Conservation (phyloP, 768 basidiomycete species). For the Lactarius pseudohatsudake region DNA sequence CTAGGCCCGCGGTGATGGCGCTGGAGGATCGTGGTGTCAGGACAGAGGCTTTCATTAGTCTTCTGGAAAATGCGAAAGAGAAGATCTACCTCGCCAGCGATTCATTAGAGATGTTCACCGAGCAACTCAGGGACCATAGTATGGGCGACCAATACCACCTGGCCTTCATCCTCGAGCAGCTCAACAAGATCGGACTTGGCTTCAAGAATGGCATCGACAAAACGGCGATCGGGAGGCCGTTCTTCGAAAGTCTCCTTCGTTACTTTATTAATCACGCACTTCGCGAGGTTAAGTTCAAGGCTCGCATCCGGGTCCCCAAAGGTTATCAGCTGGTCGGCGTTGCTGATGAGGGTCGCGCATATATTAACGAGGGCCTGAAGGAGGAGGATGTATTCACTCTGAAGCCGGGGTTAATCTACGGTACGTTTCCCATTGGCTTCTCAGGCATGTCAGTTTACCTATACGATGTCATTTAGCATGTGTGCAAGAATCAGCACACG, state of each 20-base stretch:
- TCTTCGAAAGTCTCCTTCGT: constrained; percentile 54
- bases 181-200: constrained; percentile 50
- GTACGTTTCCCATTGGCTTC: neutral
- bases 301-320: constrained; percentile 68
- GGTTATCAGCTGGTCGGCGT: constrained; percentile 76
- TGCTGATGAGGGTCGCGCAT: constrained; percentile 67
- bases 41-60: constrained; percentile 52
- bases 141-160: constrained; percentile 51
- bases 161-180: constrained; percentile 46
- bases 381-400: constrained; percentile 21
- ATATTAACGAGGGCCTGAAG: constrained; percentile 15
- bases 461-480: constrained; percentile 14
- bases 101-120: constrained; percentile 48
- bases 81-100: constrained; percentile 60
- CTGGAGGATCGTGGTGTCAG: constrained; percentile 74
- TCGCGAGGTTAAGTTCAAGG: constrained; percentile 72
- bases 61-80: constrained; percentile 61
- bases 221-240: constrained; percentile 50
- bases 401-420: constrained; percentile 12
- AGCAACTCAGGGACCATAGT: constrained; percentile 48
- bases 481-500: constrained; percentile 12
- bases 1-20: constrained; percentile 72
- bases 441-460: no score
- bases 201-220: constrained; percentile 40
- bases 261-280: constrained; percentile 65